Percentiles rank a stretch among this genome's conserved stretches.
Evolutionary conservation across 2,329 filamentous ascomycete genomes (phyloP).

Genomic region (Septoria petroselini): DNA sequence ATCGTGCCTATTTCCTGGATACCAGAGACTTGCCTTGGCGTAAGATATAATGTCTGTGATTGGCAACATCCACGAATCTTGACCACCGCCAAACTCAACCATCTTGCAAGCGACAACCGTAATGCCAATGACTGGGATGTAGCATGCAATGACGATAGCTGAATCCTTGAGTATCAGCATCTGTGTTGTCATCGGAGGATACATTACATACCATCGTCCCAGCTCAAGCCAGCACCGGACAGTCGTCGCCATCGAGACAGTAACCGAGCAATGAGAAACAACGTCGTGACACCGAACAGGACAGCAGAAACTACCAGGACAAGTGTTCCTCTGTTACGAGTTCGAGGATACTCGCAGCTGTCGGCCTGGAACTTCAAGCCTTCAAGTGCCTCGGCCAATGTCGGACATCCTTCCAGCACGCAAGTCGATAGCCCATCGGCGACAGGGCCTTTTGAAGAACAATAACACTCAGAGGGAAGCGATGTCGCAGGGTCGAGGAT

Average conservation of each 20-base stretch:
- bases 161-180: background rate
- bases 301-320: background rate
- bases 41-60: slow-evolving; percentile 2
- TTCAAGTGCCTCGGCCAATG: slow-evolving; percentile 1
- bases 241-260: slow-evolving; percentile 11
- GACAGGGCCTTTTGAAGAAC: background rate
- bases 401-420: slow-evolving; percentile 9
- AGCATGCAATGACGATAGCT: slow-evolving; percentile 3
- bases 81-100: background rate
- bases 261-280: slow-evolving; percentile 11
- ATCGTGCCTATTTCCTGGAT: no score
- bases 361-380: slow-evolving; percentile 12
- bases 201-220: slow-evolving; percentile 11
- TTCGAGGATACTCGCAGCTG: slow-evolving; percentile 1
- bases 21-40: slow-evolving; percentile 4
- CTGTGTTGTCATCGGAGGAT: background rate
- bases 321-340: background rate
- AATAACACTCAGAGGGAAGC: slow-evolving; percentile 10
- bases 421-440: slow-evolving; percentile 2
- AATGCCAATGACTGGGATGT: slow-evolving; percentile 8
- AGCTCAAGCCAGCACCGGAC: slow-evolving; percentile 12
- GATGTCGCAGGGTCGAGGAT: slow-evolving; percentile 1
- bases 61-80: slow-evolving; percentile 13
- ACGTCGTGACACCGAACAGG: slow-evolving; percentile 9
- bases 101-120: slow-evolving; percentile 6